A percentile compares a stretch with the other conserved stretches of the same genome.
phyloP scores from a whole-genome alignment of 331 rosid species.

The Cydonia oblonga region DNA sequence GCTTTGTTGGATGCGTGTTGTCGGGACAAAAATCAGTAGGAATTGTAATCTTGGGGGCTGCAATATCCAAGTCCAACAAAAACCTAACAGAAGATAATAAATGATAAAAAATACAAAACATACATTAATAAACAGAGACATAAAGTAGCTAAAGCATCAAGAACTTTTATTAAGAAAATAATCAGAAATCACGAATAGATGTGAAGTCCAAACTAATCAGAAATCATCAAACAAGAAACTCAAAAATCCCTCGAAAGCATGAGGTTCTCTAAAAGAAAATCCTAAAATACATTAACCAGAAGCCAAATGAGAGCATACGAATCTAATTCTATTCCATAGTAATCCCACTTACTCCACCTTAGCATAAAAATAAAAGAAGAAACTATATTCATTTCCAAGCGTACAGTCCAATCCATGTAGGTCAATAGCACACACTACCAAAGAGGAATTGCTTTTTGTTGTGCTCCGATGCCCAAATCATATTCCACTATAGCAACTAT shows the following conservation, averaged over 20 bases:
- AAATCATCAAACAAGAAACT: not conserved
- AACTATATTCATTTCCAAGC: not conserved
- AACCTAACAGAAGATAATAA: constrained; percentile 49
- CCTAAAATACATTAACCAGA: not conserved
- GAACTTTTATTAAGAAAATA: not conserved
- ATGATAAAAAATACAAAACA: not conserved
- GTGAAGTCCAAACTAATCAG: not conserved
- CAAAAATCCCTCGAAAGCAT: not conserved
- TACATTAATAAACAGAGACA: not conserved
- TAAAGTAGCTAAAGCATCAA: not conserved
- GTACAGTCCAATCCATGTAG: not conserved
- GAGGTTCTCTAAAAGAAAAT: not conserved
- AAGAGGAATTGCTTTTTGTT: not conserved
- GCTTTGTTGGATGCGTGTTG: constrained; percentile 61
- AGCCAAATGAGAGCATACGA: not conserved
- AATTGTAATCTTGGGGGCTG: constrained; percentile 94
- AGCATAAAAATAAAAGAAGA: not conserved
- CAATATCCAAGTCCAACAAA: constrained; percentile 88
- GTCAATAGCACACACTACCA: not conserved
- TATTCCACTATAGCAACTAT: not conserved
- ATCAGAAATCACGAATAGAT: not conserved
- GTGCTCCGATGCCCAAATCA: not conserved
- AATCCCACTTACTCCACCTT: not conserved
- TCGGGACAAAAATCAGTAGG: constrained; percentile 89
- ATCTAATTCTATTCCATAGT: not conserved